Evolutionary conservation across 73 alveolate genomes (phyloP).

Genomic region (Paramecium pentaurelia): DNA sequence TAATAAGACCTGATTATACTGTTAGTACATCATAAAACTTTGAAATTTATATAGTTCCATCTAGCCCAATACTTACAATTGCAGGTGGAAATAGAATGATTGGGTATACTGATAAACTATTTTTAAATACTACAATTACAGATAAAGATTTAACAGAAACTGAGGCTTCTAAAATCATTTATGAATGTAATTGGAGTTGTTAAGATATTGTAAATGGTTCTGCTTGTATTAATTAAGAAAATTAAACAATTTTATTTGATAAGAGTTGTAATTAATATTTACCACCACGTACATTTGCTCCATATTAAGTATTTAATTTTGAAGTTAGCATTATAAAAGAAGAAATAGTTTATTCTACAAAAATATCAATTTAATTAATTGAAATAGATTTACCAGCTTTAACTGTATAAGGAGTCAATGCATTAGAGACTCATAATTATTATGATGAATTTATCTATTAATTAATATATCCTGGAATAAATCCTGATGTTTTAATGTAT

Average conservation of each 20-base stretch:
- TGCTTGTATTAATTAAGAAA: background rate
- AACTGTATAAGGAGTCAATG: background rate
- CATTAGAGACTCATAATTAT: background rate
- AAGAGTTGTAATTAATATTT: background rate
- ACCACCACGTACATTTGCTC: background rate
- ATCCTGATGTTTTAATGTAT: conserved; percentile 13
- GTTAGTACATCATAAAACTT: background rate
- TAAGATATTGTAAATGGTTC: background rate
- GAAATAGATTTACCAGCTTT: conserved; percentile 11
- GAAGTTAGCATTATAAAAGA: background rate
- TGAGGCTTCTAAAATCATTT: background rate
- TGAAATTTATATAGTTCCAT: background rate
- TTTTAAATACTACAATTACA: background rate
- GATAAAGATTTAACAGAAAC: background rate
- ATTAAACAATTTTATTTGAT: background rate
- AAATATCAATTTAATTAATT: background rate
- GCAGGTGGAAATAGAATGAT: background rate
- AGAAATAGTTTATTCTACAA: background rate
- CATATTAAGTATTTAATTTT: background rate
- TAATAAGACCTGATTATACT: background rate
- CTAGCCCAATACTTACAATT: background rate
- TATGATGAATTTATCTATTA: background rate
- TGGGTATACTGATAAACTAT: background rate
- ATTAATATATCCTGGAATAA: background rate
- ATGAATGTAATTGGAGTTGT: background rate